These are phyloP conservation scores for Boletellus emodensis DNA, from an alignment of 768 basidiomycete genomes.

Conservation along the genomic window DNA sequence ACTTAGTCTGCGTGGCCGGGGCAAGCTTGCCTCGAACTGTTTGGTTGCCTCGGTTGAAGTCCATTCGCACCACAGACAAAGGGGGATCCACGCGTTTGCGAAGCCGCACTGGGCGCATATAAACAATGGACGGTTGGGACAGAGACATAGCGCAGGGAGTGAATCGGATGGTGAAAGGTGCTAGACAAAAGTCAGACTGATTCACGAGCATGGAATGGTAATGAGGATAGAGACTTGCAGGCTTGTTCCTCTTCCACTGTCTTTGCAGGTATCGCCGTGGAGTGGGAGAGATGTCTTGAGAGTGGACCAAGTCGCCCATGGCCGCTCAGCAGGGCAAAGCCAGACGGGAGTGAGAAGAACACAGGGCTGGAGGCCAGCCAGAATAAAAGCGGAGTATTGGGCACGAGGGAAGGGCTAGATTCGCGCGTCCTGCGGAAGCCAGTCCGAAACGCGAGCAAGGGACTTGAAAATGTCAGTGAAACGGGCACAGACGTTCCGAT, in stretches of 20 bases:
- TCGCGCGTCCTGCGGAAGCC: conserved; percentile 22
- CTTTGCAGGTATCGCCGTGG: conserved; percentile 36
- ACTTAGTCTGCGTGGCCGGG: conserved; percentile 33
- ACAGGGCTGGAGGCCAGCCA: conserved; percentile 3
- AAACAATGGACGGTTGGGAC: conserved; percentile 41
- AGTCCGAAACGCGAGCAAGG: conserved; percentile 27
- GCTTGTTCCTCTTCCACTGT: conserved; percentile 42
- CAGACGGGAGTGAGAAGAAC: conserved; percentile 6
- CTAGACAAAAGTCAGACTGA: conserved; percentile 28
- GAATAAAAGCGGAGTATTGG: conserved; percentile 22
- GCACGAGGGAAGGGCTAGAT: conserved; percentile 30
- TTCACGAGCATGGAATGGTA: conserved; percentile 9
- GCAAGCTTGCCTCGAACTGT: conserved; percentile 37
- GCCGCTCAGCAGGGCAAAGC: background rate
- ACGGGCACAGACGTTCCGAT: conserved; percentile 16
- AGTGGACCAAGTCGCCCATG: conserved; percentile 15
- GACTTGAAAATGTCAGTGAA: conserved; percentile 9
- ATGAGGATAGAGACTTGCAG: conserved; percentile 26
- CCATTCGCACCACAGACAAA: conserved; percentile 52
- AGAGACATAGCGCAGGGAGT: conserved; percentile 42
- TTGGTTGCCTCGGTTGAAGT: conserved; percentile 39
- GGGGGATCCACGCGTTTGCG: conserved; percentile 43
- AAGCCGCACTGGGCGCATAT: conserved; percentile 46
- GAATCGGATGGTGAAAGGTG: conserved; percentile 44
- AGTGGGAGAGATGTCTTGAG: conserved; percentile 18